Base-by-base conservation (phyloP, 352 stramenopile genomes). In the Globisporangium middletonii region DNA sequence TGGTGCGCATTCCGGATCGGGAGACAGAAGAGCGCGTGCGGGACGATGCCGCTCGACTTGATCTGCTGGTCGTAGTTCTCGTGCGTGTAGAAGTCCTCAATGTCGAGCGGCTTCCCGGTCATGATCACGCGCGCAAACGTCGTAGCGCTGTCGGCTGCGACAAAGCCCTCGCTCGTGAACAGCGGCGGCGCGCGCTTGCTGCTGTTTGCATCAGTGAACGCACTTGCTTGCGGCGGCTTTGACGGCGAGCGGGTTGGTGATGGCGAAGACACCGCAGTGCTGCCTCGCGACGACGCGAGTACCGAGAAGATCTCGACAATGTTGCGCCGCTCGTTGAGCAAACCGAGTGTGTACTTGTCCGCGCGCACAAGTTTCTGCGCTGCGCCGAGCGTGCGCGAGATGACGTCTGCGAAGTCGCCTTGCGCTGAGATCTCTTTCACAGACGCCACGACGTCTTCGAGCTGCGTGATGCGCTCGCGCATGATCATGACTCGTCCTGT, bases 101-200 rank as follows among this genome's bases (percentile, higher is more conserved):
- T 85, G 41, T 72, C 59, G 49, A 84, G 69, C 52, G 65, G 64
- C 55, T 79, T 76, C 18, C 63, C 76, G 2, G 78, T 84, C 79
- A 89, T 82, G 59, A 87, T 68, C 27, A 89, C 79, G 18, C 78
- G 79, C 3, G 73, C 77, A 45, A 79, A 89, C 9, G 80, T 79
- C 26, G 79, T 89, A 0, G 76, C 64, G 47, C 75, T 85, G 52
- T 89, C 79, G 0, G 73, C 71, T 1, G 72, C 56, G 6, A 86
- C 63, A 28, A 83, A 81, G 18, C 79, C 79, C 65, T 89, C 79
- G 37, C 70, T 79, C 1, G 63, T 63, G 51, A 80, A 80, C 55
- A 59, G 60, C 7, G 62, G 51, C 15, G 61, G 51, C 7, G 59
- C 68, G 1, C 50, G 23, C 18, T 67, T 60, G 13, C 43, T 71